Conservation (phyloP, 345 rosid species). For the Sapria himalayana region DNA sequence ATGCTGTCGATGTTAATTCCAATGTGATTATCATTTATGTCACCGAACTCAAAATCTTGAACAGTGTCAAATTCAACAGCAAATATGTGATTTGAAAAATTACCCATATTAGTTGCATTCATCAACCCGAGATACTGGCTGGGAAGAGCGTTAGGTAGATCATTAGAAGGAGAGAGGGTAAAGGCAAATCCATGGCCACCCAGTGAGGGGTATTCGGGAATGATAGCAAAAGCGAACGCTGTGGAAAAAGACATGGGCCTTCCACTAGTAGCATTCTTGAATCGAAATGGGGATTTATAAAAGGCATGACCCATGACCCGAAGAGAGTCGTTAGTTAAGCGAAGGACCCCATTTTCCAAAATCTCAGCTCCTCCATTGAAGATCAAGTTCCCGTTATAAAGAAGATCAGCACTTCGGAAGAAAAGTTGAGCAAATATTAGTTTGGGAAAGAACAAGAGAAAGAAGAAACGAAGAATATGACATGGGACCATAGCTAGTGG, state of each 20-base stretch:
- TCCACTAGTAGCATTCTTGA: slow-evolving; percentile 23
- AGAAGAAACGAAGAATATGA: background rate
- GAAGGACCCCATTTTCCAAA: slow-evolving; percentile 27
- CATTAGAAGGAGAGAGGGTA: slow-evolving; percentile 31
- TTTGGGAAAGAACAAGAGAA: slow-evolving; percentile 1
- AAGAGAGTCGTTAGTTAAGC: slow-evolving; percentile 30
- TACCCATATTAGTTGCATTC: slow-evolving; percentile 26
- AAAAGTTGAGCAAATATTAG: slow-evolving; percentile 8
- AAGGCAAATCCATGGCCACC: slow-evolving; percentile 86
- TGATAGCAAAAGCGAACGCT: slow-evolving; percentile 55
- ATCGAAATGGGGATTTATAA: slow-evolving; percentile 35
- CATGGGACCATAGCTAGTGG: too few relatives aligned
- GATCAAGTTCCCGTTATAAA: slow-evolving; percentile 17
- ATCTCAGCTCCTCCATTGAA: slow-evolving; percentile 33
- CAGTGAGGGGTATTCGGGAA: slow-evolving; percentile 35
- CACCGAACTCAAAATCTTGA: slow-evolving; percentile 37
- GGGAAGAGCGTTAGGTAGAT: slow-evolving; percentile 28
- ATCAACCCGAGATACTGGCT: slow-evolving; percentile 55
- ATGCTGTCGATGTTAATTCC: slow-evolving; percentile 58
- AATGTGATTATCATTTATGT: slow-evolving; percentile 61
- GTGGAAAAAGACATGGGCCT: slow-evolving; percentile 53
- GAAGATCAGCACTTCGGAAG: slow-evolving; percentile 6
- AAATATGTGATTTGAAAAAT: slow-evolving; percentile 35
- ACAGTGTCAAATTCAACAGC: slow-evolving; percentile 86
- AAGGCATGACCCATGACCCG: slow-evolving; percentile 63